Percentiles rank a stretch among this genome's conserved stretches.
These are phyloP conservation scores for Colletotrichum spinosum DNA, from an alignment of 2,329 filamentous ascomycete genomes.

Conservation along the genomic window DNA sequence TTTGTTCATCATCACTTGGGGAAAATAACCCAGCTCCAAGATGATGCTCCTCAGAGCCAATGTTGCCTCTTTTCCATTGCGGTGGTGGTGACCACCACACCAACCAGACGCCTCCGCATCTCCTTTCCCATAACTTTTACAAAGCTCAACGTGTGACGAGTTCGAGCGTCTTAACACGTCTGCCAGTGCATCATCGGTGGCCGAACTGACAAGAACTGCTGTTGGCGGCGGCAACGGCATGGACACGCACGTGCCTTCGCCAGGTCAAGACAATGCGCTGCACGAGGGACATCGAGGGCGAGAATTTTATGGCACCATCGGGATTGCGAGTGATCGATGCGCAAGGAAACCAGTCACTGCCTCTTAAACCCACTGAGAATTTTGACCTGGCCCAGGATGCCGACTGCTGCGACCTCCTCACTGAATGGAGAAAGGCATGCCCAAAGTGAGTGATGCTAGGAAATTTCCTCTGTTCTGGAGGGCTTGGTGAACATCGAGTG, in stretches of 20 bases:
- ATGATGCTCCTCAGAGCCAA: no score
- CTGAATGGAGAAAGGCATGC: not conserved
- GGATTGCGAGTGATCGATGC: not conserved
- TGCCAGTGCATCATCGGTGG: not conserved
- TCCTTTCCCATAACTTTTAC: not conserved
- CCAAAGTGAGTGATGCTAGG: constrained; percentile 38
- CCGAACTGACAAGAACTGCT: not conserved
- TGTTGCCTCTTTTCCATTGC: no score
- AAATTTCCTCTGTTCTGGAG: no score
- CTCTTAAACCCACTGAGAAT: not conserved
- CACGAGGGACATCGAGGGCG: not conserved
- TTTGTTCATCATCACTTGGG: no score
- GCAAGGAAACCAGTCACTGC: not conserved
- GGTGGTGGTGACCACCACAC: no score
- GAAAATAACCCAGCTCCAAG: no score
- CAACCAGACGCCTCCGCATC: no score
- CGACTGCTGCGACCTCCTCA: not conserved
- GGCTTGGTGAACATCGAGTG: no score
- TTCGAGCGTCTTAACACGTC: no score
- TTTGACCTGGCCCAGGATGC: not conserved
- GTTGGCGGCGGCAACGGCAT: not conserved
- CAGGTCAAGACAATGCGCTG: not conserved
- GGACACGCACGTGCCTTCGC: not conserved
- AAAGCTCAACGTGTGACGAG: not conserved
- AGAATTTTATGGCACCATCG: not conserved